Evolutionary conservation across 2,329 filamentous ascomycete genomes (phyloP).

Genomic region (Mariannaea elegans): DNA sequence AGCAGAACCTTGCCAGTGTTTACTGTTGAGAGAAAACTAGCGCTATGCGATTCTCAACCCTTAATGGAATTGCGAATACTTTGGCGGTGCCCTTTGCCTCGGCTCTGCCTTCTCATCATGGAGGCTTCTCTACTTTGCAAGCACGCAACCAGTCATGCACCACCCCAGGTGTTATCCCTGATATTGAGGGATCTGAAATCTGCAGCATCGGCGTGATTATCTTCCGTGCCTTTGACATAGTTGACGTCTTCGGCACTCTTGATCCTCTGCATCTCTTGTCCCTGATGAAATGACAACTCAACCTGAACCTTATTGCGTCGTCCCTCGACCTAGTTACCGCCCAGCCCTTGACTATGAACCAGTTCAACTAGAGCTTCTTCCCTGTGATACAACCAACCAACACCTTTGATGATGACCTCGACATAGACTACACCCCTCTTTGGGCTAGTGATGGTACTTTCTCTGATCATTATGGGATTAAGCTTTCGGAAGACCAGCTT

Average conservation of each 20-base stretch:
- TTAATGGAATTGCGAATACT: too few relatives aligned
- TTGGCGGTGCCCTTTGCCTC: slow-evolving; percentile 19
- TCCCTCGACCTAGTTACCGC: slow-evolving; percentile 54
- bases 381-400: slow-evolving; percentile 51
- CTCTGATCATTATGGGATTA: too few relatives aligned
- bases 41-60: slow-evolving; percentile 31
- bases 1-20: too few relatives aligned
- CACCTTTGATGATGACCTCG: slow-evolving; percentile 62
- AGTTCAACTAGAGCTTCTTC: slow-evolving; percentile 47
- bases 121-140: not conserved
- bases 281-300: slow-evolving; percentile 42
- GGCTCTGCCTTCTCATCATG: not conserved
- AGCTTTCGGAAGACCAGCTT: too few relatives aligned
- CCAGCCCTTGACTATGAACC: slow-evolving; percentile 41
- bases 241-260: slow-evolving; percentile 58
- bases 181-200: slow-evolving; percentile 31
- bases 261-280: slow-evolving; percentile 55
- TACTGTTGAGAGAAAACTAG: not conserved
- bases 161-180: slow-evolving; percentile 32
- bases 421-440: too few relatives aligned
- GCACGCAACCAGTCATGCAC: slow-evolving; percentile 26
- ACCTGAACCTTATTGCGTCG: slow-evolving; percentile 52
- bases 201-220: slow-evolving; percentile 53
- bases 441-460: too few relatives aligned
- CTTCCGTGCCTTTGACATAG: slow-evolving; percentile 54